Conservation (phyloP, 305 asterid genomes). For the Ajuga reptans region DNA sequence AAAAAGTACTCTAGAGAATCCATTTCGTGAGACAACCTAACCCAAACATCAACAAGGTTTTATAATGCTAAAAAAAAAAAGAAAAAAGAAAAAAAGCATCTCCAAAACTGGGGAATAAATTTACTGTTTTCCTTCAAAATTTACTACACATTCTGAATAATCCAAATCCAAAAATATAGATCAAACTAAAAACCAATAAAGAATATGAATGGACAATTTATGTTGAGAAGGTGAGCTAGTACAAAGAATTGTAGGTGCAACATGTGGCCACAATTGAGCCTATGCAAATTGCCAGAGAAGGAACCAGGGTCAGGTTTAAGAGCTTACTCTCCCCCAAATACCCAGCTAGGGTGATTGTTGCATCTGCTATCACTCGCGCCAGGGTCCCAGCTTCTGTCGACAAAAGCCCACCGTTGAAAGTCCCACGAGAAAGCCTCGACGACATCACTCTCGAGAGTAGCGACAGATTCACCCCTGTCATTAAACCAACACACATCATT, state of each 20-base stretch:
- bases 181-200: slow-evolving; percentile 13
- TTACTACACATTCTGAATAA: not conserved
- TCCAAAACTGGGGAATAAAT: too few relatives aligned
- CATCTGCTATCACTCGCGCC: slow-evolving; percentile 96
- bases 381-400: slow-evolving; percentile 97
- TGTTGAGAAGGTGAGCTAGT: slow-evolving; percentile 28
- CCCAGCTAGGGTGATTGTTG: slow-evolving; percentile 77
- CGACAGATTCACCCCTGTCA: slow-evolving; percentile 78
- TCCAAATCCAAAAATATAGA: not conserved
- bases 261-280: slow-evolving; percentile 75
- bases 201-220: slow-evolving; percentile 16
- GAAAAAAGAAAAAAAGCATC: too few relatives aligned
- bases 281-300: slow-evolving; percentile 72
- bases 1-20: too few relatives aligned
- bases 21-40: not conserved
- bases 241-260: slow-evolving; percentile 75
- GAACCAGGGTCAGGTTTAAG: slow-evolving; percentile 66
- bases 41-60: not conserved
- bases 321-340: slow-evolving; percentile 56
- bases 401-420: slow-evolving; percentile 86
- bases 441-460: slow-evolving; percentile 97
- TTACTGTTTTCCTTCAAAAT: slow-evolving; percentile 11
- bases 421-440: slow-evolving; percentile 97
- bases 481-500: not conserved
- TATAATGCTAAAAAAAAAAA: not conserved